A percentile compares a stretch with the other conserved stretches of the same genome.
These are phyloP conservation scores for Diaporthe capsici DNA, from an alignment of 2,329 filamentous ascomycete genomes.

Conservation along the genomic window DNA sequence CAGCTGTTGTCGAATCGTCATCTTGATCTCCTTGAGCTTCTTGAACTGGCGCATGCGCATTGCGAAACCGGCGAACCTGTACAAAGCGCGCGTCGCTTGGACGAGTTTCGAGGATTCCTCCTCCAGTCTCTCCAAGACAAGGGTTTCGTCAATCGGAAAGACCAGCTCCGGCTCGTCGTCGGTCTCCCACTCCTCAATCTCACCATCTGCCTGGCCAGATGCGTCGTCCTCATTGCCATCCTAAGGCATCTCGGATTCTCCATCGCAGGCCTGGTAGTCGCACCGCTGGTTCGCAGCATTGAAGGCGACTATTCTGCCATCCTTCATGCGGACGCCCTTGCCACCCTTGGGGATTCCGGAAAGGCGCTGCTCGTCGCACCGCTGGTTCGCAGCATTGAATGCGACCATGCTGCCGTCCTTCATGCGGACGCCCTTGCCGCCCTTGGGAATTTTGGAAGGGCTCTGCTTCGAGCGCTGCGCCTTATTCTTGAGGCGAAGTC, in stretches of 20 bases:
- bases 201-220: neutral
- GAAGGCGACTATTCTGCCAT: neutral
- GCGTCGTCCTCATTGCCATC: conserved; percentile 5
- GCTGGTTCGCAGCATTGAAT: neutral
- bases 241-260: conserved; percentile 23
- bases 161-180: neutral
- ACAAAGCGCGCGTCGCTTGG: neutral
- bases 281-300: neutral
- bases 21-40: neutral
- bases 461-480: neutral
- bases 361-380: neutral
- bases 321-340: neutral
- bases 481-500: neutral
- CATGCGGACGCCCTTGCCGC: neutral
- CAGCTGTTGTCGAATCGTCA: neutral
- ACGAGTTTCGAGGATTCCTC: neutral
- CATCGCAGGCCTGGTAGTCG: neutral
- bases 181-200: neutral
- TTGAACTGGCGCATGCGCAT: neutral
- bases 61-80: neutral
- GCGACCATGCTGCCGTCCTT: neutral
- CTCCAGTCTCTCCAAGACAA: neutral
- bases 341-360: neutral
- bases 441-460: neutral
- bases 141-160: neutral